These are phyloP conservation scores for Cryphonectria japonica DNA, from an alignment of 2,329 filamentous ascomycete species.

Conservation along the genomic window DNA sequence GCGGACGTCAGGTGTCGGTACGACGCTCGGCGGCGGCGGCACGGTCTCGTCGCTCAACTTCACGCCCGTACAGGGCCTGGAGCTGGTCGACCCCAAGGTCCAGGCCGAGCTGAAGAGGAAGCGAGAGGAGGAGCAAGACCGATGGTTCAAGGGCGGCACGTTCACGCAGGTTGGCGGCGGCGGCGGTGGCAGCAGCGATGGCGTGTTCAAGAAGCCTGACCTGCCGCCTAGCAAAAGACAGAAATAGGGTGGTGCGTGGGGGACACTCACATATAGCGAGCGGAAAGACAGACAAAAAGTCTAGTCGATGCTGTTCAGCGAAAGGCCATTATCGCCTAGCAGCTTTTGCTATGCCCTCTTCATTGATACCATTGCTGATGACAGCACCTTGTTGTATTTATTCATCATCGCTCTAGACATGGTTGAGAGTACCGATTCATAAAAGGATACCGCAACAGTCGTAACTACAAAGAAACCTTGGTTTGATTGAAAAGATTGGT, in stretches of 20 bases:
- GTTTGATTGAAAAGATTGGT: not conserved
- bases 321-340: not conserved
- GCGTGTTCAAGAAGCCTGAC: conserved; percentile 81
- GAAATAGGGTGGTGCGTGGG: conserved; percentile 67
- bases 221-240: conserved; percentile 75
- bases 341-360: not conserved
- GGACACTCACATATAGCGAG: conserved; percentile 25
- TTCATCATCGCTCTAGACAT: not conserved
- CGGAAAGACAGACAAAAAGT: conserved; percentile 25
- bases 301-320: not conserved
- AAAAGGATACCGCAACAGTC: not conserved
- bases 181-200: conserved; percentile 42
- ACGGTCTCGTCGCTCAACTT: conserved; percentile 90
- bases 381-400: not conserved
- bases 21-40: conserved; percentile 67
- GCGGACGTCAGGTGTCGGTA: conserved; percentile 80
- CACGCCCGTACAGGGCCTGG: conserved; percentile 90
- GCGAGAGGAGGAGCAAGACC: conserved; percentile 89
- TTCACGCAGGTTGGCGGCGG: conserved; percentile 81
- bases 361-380: not conserved
- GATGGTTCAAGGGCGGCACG: conserved; percentile 96
- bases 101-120: conserved; percentile 87
- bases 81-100: conserved; percentile 92
- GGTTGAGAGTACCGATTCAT: not conserved
- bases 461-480: not conserved